phyloP scores from a whole-genome alignment of 2,329 filamentous ascomycete genomes.

The Epichloe aotearoae region DNA sequence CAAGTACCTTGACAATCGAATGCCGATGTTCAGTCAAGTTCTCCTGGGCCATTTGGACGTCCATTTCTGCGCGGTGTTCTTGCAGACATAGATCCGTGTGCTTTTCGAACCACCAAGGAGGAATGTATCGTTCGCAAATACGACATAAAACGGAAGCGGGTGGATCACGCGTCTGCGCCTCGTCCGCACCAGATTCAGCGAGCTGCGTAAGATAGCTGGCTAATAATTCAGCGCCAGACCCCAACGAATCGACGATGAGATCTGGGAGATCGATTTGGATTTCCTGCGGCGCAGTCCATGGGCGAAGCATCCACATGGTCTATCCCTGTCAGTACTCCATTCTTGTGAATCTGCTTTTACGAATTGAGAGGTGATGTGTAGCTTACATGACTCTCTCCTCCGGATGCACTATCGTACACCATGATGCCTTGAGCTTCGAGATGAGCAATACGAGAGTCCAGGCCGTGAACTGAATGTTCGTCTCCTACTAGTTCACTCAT shows the following conservation, averaged over 20 bases:
- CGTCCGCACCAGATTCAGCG: conserved; percentile 69
- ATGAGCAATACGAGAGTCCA: conserved; percentile 41
- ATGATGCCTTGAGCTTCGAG: conserved; percentile 97
- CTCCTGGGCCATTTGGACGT: conserved; percentile 92
- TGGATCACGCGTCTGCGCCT: conserved; percentile 62
- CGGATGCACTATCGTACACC: conserved; percentile 82
- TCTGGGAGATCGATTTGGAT: conserved; percentile 90
- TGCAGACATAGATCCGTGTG: conserved; percentile 93
- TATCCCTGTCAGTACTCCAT: conserved; percentile 22
- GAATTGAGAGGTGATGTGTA: not conserved
- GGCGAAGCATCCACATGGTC: conserved; percentile 99
- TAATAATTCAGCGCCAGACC: conserved; percentile 86
- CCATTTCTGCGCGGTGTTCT: conserved; percentile 93
- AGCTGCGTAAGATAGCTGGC: conserved; percentile 86
- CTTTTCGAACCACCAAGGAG: conserved; percentile 99
- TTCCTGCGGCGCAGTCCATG: conserved; percentile 75
- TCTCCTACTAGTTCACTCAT: conserved; percentile 25
- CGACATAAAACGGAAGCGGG: conserved; percentile 86
- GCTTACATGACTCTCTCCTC: conserved; percentile 81
- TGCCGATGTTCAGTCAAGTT: conserved; percentile 85
- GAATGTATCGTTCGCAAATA: conserved; percentile 94
- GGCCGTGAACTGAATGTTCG: conserved; percentile 23
- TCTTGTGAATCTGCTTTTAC: not conserved
- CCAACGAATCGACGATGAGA: conserved; percentile 81
- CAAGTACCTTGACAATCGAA: conserved; percentile 86